Conservation (phyloP, 176 grass and related monocot genomes). For the Aegilops speltoides region DNA sequence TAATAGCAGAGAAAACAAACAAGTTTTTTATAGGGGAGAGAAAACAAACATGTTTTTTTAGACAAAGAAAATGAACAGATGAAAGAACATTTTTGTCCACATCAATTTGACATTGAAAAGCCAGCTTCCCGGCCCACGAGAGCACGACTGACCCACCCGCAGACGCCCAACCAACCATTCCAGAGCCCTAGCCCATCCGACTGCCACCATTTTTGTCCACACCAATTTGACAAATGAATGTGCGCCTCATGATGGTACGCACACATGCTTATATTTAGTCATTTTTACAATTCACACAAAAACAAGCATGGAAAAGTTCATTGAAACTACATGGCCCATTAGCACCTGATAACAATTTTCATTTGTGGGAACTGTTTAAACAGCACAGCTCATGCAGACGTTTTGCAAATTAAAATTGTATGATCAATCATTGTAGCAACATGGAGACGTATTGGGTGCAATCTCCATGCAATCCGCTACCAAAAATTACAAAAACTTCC, state of each 20-base stretch:
- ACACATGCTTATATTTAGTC: background rate
- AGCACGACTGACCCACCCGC: background rate
- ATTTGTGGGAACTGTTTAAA: background rate
- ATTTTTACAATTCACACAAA: no score
- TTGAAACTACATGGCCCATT: background rate
- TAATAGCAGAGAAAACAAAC: no score
- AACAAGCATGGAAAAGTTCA: no score
- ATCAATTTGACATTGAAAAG: background rate
- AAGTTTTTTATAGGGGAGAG: no score
- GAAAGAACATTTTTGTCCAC: no score
- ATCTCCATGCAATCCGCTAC: background rate
- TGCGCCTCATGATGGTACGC: no score
- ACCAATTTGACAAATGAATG: background rate
- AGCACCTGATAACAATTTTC: background rate
- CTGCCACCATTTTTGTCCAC: background rate
- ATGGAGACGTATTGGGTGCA: background rate
- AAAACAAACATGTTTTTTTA: no score
- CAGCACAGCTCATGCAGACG: background rate
- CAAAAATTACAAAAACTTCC: background rate
- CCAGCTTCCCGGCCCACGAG: background rate
- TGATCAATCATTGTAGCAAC: background rate
- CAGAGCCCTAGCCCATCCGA: conserved; percentile 53
- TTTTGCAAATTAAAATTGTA: no score
- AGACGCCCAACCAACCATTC: background rate
- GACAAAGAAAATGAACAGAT: no score